Percentiles rank a stretch among this genome's conserved stretches.
These are phyloP conservation scores for Pilasporangium apinafurcum DNA, from an alignment of 352 stramenopile genomes.

Conservation along the genomic window DNA sequence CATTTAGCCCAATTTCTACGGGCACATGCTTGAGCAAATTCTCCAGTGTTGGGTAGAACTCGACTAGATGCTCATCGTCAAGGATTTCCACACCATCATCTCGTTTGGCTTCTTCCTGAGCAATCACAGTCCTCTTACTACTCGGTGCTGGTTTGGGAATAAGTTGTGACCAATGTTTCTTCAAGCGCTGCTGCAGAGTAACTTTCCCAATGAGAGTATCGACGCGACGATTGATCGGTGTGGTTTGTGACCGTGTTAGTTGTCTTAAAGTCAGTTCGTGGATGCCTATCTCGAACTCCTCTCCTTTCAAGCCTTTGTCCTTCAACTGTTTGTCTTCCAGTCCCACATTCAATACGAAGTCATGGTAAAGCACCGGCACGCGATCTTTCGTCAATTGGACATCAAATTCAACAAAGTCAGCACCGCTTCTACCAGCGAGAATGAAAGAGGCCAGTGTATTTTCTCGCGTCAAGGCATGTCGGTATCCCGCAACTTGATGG, in stretches of 20 bases:
- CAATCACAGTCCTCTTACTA: no score
- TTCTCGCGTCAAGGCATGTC: slow-evolving; percentile 59
- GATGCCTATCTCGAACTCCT: slow-evolving; percentile 61
- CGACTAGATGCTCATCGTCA: slow-evolving; percentile 56
- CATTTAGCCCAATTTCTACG: slow-evolving; percentile 64
- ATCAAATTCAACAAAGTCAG: slow-evolving; percentile 82
- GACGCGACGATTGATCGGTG: slow-evolving; percentile 27
- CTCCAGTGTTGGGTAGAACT: slow-evolving; percentile 65
- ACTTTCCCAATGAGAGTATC: no score
- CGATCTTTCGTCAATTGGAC: slow-evolving; percentile 77
- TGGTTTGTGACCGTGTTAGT: slow-evolving; percentile 39
- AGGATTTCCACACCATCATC: no score
- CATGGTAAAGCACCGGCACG: slow-evolving; percentile 74
- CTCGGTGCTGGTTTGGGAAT: no score
- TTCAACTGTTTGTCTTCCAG: slow-evolving; percentile 50
- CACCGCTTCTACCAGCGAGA: slow-evolving; percentile 51
- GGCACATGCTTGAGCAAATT: slow-evolving; percentile 67
- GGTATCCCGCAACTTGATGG: slow-evolving; percentile 53
- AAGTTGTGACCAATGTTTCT: slow-evolving; percentile 66
- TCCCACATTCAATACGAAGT: slow-evolving; percentile 61
- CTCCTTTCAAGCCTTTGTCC: slow-evolving; percentile 32
- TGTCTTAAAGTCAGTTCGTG: slow-evolving; percentile 64
- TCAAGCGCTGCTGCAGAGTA: slow-evolving; percentile 37
- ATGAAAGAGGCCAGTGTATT: slow-evolving; percentile 76
- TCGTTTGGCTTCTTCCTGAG: not conserved